Conservation (phyloP, 176 grass and related monocot species). For the Bolboschoenus planiculmis region DNA sequence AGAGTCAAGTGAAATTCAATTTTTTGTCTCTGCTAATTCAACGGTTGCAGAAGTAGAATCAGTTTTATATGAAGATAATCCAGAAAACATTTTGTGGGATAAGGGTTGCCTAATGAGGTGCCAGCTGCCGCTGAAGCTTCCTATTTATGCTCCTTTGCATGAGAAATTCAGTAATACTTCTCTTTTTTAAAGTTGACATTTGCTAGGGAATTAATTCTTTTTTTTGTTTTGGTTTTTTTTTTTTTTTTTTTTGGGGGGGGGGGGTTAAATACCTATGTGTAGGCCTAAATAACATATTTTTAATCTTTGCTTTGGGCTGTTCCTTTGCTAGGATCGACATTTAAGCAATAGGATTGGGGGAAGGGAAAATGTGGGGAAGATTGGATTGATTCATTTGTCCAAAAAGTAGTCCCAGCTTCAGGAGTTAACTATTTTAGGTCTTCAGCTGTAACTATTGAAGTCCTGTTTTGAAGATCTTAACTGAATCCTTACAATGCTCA, state of each 20-base stretch:
- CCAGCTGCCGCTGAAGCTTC: conserved; percentile 55
- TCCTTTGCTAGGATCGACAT: conserved; percentile 1
- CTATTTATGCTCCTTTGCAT: conserved; percentile 47
- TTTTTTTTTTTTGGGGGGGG: neutral
- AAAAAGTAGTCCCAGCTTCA: neutral
- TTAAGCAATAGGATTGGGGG: no score
- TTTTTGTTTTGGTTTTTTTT: neutral
- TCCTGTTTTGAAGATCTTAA: neutral
- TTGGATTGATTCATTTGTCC: no score
- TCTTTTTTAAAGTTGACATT: neutral
- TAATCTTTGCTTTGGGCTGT: neutral
- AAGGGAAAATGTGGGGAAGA: no score
- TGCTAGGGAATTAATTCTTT: neutral
- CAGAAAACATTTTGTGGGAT: conserved; percentile 57
- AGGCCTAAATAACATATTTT: neutral
- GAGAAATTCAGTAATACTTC: conserved; percentile 39
- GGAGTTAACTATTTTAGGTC: neutral
- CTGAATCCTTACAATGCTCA: neutral
- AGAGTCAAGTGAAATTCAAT: conserved; percentile 38
- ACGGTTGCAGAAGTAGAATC: conserved; percentile 27
- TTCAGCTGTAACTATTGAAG: neutral
- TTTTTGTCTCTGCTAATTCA: conserved; percentile 31
- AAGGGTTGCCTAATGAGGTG: conserved; percentile 76
- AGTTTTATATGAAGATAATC: conserved; percentile 66
- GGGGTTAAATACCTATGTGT: neutral